These are phyloP conservation scores for Paxillus involutus DNA, from an alignment of 768 basidiomycete species.

Conservation along the genomic window DNA sequence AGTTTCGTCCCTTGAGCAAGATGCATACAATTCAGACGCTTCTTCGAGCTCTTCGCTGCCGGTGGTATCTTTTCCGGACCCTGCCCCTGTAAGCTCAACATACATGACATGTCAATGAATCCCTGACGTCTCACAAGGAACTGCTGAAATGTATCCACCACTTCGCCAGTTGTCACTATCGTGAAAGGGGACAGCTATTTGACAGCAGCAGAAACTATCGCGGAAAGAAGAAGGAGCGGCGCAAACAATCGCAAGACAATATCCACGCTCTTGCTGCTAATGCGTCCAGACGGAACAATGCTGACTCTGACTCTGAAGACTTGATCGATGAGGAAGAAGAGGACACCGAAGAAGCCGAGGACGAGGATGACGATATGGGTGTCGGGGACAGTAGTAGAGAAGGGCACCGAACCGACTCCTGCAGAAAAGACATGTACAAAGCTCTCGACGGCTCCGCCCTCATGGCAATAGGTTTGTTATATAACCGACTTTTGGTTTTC, in stretches of 20 bases:
- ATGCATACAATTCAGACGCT: slow-evolving; percentile 1
- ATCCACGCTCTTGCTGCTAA: slow-evolving; percentile 22
- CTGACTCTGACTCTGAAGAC: slow-evolving; percentile 10
- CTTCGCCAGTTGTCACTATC: slow-evolving; percentile 57
- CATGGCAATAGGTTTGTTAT: slow-evolving; percentile 61
- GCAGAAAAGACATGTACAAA: slow-evolving; percentile 66
- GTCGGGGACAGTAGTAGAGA: slow-evolving; percentile 9
- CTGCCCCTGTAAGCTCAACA: slow-evolving; percentile 49
- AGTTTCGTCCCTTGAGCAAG: slow-evolving; percentile 11
- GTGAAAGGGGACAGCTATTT: slow-evolving; percentile 56
- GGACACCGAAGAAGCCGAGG: slow-evolving; percentile 14
- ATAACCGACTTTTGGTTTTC: background rate
- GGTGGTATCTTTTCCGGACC: slow-evolving; percentile 30
- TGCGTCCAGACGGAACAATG: background rate
- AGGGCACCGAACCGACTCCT: slow-evolving; percentile 1
- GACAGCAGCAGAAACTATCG: slow-evolving; percentile 51
- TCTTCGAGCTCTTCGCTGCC: slow-evolving; percentile 4
- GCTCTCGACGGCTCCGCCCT: slow-evolving; percentile 72
- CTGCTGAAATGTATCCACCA: slow-evolving; percentile 52
- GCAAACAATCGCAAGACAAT: slow-evolving; percentile 11
- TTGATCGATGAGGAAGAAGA: slow-evolving; percentile 14
- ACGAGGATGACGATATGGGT: slow-evolving; percentile 8
- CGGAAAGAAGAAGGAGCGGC: slow-evolving; percentile 38
- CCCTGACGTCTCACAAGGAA: slow-evolving; percentile 39
- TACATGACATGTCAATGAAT: background rate